A percentile compares a stretch with the other conserved stretches of the same genome.
These are phyloP conservation scores for Scheffersomyces illinoinensis DNA, from an alignment of 1,139 yeast genomes.

Conservation along the genomic window DNA sequence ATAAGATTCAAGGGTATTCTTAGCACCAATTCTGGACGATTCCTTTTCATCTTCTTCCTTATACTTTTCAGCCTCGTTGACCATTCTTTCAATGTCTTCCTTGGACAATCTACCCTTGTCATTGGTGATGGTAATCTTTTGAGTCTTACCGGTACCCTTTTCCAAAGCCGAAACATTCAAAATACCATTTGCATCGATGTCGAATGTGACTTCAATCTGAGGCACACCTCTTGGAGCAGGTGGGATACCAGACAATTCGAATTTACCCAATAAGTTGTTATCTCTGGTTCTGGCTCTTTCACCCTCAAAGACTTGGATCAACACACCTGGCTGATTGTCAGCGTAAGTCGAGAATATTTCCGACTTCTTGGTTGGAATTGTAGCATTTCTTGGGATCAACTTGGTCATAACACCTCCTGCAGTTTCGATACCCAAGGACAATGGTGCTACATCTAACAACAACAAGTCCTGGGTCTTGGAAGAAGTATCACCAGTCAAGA, in stretches of 20 bases:
- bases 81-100: constrained; percentile 30
- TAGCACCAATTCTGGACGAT: constrained; percentile 70
- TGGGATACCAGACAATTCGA: constrained; percentile 48
- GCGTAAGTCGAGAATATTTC: constrained; percentile 51
- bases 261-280: constrained; percentile 46
- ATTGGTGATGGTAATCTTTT: constrained; percentile 73
- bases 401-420: constrained; percentile 52
- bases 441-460: constrained; percentile 48
- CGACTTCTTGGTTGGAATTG: constrained; percentile 49
- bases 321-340: constrained; percentile 50
- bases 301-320: constrained; percentile 49
- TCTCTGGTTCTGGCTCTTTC: constrained; percentile 49
- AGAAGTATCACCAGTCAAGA: constrained; percentile 26
- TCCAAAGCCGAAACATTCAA: constrained; percentile 48
- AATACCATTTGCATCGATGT: constrained; percentile 50
- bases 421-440: constrained; percentile 50
- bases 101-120: constrained; percentile 29
- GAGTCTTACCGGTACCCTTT: constrained; percentile 60
- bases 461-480: constrained; percentile 25
- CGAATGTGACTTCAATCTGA: constrained; percentile 48
- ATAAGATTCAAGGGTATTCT: constrained; percentile 86
- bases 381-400: constrained; percentile 47
- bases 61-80: constrained; percentile 64
- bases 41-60: constrained; percentile 85
- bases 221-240: constrained; percentile 54